Base-by-base conservation (phyloP, 2,329 filamentous ascomycete genomes). In the Cucurbitaria berberidis region DNA sequence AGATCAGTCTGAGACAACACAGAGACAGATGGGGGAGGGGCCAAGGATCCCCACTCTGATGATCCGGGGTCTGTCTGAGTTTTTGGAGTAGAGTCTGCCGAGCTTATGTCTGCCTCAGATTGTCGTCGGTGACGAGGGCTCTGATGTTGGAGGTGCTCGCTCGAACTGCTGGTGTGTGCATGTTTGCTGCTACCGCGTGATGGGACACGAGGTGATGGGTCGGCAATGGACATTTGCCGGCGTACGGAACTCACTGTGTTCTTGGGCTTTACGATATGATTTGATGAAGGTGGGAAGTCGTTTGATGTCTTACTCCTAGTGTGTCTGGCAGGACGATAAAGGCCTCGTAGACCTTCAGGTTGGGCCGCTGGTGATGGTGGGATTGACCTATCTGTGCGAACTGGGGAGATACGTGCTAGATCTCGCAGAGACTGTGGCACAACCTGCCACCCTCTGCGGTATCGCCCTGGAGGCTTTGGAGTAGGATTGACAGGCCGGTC, bases 331-430 rank as follows among this genome's bases (percentile, higher is more conserved):
- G 55, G 53, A 29, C 55, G 58, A 32, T 60, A 67, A 3, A 69
- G 27, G 3, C 51, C 60, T 15, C 67, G 61, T 11, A 70, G 58
- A 15, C 67, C 67, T 15, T 63, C 63, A 6, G 56, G 22, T 16
- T 52, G 55, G 9, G 52, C 45, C 15, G 59, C 58, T 21, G 66
- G 61, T 18, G 62, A 58, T 7, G 48, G 51, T 7, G 59, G 60
- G 30, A 55, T 18, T 22, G 46, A 26, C 8, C 59, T 45, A 3
- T 55, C 49, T 7, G 55, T 19, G 1, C 53, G 56, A 5, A 50
- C 36, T 3, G 61, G 51, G 8, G 63, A 49, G 10, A 53, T 51
- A 1, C 52, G 41, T 35, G 54, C 50, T 26, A 51, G 56, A 19
- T 59, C 57, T 21, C 66, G 40, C 19, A 63, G 35, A 19, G 59